These are phyloP conservation scores for Strombidium stylifer DNA, from an alignment of 73 alveolate genomes.

Conservation along the genomic window DNA sequence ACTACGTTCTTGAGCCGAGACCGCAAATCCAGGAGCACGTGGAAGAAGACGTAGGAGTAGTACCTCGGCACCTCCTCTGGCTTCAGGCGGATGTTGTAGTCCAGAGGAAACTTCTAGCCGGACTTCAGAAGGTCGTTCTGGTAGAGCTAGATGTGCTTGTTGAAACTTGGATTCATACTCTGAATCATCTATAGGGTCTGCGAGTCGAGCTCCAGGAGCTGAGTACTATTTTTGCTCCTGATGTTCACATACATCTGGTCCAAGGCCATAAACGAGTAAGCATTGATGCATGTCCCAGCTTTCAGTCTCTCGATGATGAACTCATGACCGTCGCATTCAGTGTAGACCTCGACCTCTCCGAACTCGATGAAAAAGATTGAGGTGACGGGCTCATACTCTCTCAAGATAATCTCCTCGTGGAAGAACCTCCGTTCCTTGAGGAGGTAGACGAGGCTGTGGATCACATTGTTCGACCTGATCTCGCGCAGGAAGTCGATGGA, in stretches of 20 bases:
- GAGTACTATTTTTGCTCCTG: constrained; percentile 1
- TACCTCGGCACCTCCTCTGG: not conserved
- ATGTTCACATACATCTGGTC: constrained; percentile 15
- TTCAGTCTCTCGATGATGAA: constrained; percentile 41
- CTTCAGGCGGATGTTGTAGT: constrained; percentile 26
- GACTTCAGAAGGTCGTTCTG: constrained; percentile 6
- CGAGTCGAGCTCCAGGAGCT: not conserved
- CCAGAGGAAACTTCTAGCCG: constrained; percentile 33
- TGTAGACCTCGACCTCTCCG: constrained; percentile 36
- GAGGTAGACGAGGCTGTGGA: constrained; percentile 26
- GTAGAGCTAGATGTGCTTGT: constrained; percentile 26
- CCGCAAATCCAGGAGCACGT: constrained; percentile 10
- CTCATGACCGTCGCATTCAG: constrained; percentile 31
- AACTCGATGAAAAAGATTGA: constrained; percentile 18
- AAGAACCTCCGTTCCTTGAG: not conserved
- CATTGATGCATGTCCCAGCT: constrained; percentile 39
- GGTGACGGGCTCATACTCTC: constrained; percentile 12
- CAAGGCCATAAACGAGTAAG: constrained; percentile 23
- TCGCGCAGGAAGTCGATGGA: constrained; percentile 20
- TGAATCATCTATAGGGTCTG: not conserved
- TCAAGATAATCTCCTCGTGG: constrained; percentile 27
- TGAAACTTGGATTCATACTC: constrained; percentile 2
- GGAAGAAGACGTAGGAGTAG: not conserved
- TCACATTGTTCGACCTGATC: constrained; percentile 31
- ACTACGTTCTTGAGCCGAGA: constrained; percentile 20